phyloP scores from a whole-genome alignment of 768 basidiomycete species.

The Psilocybe cubensis region DNA sequence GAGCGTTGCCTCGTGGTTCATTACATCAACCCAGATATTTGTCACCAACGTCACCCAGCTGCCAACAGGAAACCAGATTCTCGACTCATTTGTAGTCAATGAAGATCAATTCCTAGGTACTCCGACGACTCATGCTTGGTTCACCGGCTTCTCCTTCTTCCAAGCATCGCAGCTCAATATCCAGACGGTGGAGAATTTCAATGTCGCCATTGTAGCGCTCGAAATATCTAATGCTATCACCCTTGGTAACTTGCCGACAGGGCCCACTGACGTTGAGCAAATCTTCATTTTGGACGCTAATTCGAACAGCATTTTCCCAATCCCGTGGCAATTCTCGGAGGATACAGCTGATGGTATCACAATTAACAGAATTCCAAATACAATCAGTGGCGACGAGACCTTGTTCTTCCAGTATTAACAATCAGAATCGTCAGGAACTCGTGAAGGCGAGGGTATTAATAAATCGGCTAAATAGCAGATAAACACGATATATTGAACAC shows the following conservation, averaged over 20 bases:
- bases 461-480: too few relatives aligned
- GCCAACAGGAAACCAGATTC: background rate
- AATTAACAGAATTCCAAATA: background rate
- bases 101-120: conserved; percentile 2
- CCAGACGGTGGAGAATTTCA: background rate
- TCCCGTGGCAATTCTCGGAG: background rate
- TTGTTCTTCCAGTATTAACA: background rate
- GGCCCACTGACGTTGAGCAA: background rate
- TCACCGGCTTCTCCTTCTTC: background rate
- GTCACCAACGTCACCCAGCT: background rate
- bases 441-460: too few relatives aligned
- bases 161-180: background rate
- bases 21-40: background rate
- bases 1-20: conserved; percentile 1
- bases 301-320: background rate
- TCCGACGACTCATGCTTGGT: conserved; percentile 1
- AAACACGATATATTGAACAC: too few relatives aligned
- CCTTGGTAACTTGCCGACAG: background rate
- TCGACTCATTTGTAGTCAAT: background rate
- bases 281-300: background rate
- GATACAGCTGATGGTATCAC: background rate
- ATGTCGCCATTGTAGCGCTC: background rate
- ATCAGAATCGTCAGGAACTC: too few relatives aligned
- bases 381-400: background rate
- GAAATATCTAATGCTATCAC: background rate